phyloP scores from a whole-genome alignment of 345 rosid genomes.

The Geranium brycei region DNA sequence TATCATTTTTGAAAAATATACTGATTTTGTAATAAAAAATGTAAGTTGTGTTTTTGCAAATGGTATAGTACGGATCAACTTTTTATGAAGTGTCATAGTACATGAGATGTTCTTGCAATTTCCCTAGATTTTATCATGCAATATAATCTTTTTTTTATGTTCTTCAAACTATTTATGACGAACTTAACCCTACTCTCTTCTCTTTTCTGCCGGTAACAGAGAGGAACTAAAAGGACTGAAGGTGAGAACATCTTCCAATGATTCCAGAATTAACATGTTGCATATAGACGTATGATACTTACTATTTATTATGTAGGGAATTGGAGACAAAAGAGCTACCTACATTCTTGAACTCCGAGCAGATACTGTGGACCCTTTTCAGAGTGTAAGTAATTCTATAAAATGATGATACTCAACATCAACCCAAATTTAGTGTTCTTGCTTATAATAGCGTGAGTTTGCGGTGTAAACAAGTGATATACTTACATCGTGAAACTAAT shows the following conservation, averaged over 20 bases:
- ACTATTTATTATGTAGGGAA: slow-evolving; percentile 37
- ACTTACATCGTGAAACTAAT: neutral
- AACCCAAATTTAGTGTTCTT: neutral
- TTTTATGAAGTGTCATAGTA: too few relatives aligned
- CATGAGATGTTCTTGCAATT: too few relatives aligned
- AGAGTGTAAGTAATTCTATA: slow-evolving; percentile 29
- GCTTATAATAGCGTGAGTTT: neutral
- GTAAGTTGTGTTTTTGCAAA: too few relatives aligned
- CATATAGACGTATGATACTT: neutral
- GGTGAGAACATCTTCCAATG: slow-evolving; percentile 27
- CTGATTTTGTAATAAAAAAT: too few relatives aligned
- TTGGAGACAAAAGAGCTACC: slow-evolving; percentile 69
- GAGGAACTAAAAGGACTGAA: slow-evolving; percentile 63
- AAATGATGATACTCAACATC: neutral
- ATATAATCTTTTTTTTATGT: neutral
- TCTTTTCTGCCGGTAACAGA: slow-evolving; percentile 18
- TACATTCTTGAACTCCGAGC: slow-evolving; percentile 52
- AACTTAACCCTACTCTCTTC: neutral
- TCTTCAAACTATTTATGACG: neutral
- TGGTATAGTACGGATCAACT: too few relatives aligned
- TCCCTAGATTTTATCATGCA: neutral
- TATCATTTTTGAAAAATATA: too few relatives aligned
- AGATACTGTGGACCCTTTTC: slow-evolving; percentile 52
- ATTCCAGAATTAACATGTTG: neutral
- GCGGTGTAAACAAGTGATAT: too few relatives aligned